Base-by-base conservation (phyloP, 306 rosid genomes). In the Comarum palustre region DNA sequence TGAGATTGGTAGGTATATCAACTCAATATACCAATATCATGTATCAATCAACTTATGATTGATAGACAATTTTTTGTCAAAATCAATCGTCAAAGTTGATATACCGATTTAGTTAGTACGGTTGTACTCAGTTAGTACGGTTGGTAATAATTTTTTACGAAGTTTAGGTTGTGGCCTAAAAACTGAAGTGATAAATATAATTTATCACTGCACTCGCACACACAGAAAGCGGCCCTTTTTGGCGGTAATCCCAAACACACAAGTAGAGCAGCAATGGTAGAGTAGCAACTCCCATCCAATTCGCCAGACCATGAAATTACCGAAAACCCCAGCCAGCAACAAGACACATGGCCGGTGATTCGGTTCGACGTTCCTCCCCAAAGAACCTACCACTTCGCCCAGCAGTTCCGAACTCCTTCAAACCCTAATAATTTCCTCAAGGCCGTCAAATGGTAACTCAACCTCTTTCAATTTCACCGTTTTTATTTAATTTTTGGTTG, bases 381-480 rank as follows among this genome's bases (percentile, higher is more conserved):
- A 6, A 80, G 89, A 83, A 79, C 86, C 80, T 84, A 86, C 86
- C 94, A 89, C 73, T 94, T 94, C 78, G 81, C 83, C 75, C 83
- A 57, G 54, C 97, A 94, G 87, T 94, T 91, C 88, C 69, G 74
- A 64, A 67, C 86, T 81, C 60, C 81, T 66, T 14, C 92, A 42
- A 85, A 86, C 87, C 96, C 92, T 81, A 91, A 94, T 86, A 94
- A 87, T 78, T 94, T 94, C 67, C 85, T 89, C 82, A 91, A 94
- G 74, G 89, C 82, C 77, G 89, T 88, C 77, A 91, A 88, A 87
- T 94, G 99, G 98, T 92, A 7, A 75, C 15, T 25, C n/a, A n/a
- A 15, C 10, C 34, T 24, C 16, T 12, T 52, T 4, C 6, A 59
- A 6, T 59, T 27, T 59, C 9, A 3, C 38, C 6, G n/a, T 13